These are phyloP conservation scores for Kuraishia borneana DNA, from an alignment of 805 yeast species.

Conservation along the genomic window DNA sequence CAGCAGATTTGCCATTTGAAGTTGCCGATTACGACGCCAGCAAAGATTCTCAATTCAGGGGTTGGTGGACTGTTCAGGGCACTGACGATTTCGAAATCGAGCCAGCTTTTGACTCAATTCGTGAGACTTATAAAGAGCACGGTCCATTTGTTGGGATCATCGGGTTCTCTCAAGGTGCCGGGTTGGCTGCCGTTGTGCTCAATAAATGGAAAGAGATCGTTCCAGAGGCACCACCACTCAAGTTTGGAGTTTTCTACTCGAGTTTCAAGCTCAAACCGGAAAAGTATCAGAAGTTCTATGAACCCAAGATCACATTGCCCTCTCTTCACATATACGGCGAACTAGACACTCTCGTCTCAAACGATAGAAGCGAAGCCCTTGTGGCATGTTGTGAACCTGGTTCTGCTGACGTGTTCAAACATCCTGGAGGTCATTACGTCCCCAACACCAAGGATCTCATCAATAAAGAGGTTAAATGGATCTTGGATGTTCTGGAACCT, in stretches of 20 bases:
- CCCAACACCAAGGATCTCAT: slow-evolving; percentile 62
- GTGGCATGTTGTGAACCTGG: slow-evolving; percentile 38
- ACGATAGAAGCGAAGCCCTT: slow-evolving; percentile 54
- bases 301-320: slow-evolving; percentile 16
- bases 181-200: slow-evolving; percentile 62
- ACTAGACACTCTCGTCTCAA: slow-evolving; percentile 75
- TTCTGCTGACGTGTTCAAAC: slow-evolving; percentile 41
- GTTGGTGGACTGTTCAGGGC: slow-evolving; percentile 71
- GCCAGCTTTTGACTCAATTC: slow-evolving; percentile 39
- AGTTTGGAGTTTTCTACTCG: slow-evolving; percentile 68
- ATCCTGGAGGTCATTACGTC: slow-evolving; percentile 96
- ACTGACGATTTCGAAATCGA: slow-evolving; percentile 19
- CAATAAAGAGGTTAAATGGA: slow-evolving; percentile 22
- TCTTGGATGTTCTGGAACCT: slow-evolving; percentile 11
- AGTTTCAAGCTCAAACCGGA: slow-evolving; percentile 32
- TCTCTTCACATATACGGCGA: slow-evolving; percentile 80
- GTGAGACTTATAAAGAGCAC: slow-evolving; percentile 35
- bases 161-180: slow-evolving; percentile 95
- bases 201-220: slow-evolving; percentile 45
- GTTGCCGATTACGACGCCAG: slow-evolving; percentile 25
- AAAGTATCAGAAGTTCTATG: slow-evolving; percentile 17
- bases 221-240: slow-evolving; percentile 30
- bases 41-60: slow-evolving; percentile 28
- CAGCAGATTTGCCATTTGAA: slow-evolving; percentile 67
- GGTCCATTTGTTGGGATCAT: slow-evolving; percentile 84